Percentiles rank a stretch among this genome's conserved stretches.
Conservation (phyloP, 1,139 yeast species). For the Pichia inconspicua region DNA sequence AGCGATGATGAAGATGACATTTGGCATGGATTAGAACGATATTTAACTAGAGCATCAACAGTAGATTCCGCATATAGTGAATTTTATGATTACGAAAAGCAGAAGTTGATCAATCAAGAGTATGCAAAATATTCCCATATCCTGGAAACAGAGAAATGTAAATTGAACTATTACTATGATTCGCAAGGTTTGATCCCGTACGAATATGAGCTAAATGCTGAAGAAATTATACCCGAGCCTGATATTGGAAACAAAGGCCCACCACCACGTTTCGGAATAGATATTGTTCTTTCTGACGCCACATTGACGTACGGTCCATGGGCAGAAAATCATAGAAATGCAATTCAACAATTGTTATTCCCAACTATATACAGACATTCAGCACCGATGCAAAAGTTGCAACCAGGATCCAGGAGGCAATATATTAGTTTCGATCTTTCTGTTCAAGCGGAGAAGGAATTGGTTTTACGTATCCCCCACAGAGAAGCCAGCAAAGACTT, state of each 20-base stretch:
- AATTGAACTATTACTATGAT: conserved; percentile 60
- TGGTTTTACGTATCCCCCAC: conserved; percentile 71
- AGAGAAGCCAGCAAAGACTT: conserved; percentile 75
- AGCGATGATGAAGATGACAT: conserved; percentile 12
- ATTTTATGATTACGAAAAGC: conserved; percentile 7
- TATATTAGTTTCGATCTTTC: conserved; percentile 50
- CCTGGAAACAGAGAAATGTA: conserved; percentile 52
- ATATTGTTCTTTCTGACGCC: conserved; percentile 51
- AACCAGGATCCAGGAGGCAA: conserved; percentile 45
- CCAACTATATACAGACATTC: conserved; percentile 63
- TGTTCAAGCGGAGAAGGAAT: conserved; percentile 52
- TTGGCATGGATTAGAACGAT: conserved; percentile 31
- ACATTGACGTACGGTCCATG: conserved; percentile 88
- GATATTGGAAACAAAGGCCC: conserved; percentile 49
- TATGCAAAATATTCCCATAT: conserved; percentile 78
- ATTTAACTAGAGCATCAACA: conserved; percentile 16
- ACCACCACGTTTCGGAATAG: conserved; percentile 62
- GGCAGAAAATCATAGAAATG: conserved; percentile 79
- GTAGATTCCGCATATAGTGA: not conserved
- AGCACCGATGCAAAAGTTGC: conserved; percentile 34
- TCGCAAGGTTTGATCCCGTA: conserved; percentile 54
- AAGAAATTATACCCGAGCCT: conserved; percentile 26
- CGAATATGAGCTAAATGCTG: not conserved
- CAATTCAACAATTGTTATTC: conserved; percentile 56
- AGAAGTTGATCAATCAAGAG: conserved; percentile 36